Conservation (phyloP, 2,329 filamentous ascomycete species). For the Hysterium pulicare region DNA sequence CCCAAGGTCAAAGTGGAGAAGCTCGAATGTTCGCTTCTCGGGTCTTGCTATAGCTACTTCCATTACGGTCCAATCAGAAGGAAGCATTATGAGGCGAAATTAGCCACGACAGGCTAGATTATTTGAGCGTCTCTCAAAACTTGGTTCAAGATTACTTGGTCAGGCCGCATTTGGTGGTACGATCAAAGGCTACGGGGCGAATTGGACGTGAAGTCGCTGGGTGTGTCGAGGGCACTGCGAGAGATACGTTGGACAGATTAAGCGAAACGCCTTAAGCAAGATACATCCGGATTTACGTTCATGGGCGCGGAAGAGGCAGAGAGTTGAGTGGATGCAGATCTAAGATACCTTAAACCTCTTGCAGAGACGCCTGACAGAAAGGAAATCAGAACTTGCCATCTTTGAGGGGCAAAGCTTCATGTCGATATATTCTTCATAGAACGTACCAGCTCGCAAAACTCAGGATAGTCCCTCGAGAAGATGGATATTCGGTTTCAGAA, state of each 20-base stretch:
- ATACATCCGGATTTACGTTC: conserved; percentile 1
- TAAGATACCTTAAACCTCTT: conserved; percentile 21
- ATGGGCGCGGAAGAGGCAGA: background rate
- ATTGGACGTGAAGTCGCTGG: too few species aligned
- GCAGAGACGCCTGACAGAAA: conserved; percentile 31
- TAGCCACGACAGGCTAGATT: too few species aligned
- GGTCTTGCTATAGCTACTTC: too few species aligned
- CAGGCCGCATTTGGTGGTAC: too few species aligned
- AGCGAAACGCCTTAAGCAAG: conserved; percentile 1
- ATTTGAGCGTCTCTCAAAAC: too few species aligned
- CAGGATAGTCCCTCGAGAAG: conserved; percentile 44
- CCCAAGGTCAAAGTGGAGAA: too few species aligned
- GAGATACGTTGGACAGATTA: background rate
- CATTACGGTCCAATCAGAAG: too few species aligned
- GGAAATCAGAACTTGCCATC: conserved; percentile 32
- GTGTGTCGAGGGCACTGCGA: too few species aligned
- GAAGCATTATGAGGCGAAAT: too few species aligned
- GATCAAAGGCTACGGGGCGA: too few species aligned
- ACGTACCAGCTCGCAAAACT: conserved; percentile 50
- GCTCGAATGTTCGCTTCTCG: too few species aligned
- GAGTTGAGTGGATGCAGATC: conserved; percentile 1
- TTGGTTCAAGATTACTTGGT: too few species aligned
- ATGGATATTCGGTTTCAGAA: conserved; percentile 49
- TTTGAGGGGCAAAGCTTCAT: conserved; percentile 58
- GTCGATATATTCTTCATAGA: conserved; percentile 68